Evolutionary conservation across 2,329 filamentous ascomycete species (phyloP).

Genomic region (Periconia digitata): DNA sequence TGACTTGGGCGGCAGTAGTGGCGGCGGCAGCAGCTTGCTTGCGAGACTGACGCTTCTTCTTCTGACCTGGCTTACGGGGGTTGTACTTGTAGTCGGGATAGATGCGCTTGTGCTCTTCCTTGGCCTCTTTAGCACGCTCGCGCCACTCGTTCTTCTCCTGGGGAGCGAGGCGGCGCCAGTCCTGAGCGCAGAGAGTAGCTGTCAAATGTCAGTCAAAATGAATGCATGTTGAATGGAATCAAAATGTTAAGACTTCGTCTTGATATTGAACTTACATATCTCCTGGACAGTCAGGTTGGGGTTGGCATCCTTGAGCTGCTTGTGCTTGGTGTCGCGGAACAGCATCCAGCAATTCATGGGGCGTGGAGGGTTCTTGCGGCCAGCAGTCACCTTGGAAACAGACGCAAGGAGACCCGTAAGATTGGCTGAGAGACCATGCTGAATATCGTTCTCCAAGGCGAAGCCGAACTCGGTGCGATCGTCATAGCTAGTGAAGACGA

Average conservation of each 20-base stretch:
- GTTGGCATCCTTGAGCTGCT: conserved; percentile 17
- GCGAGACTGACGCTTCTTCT: conserved; percentile 31
- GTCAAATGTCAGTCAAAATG: conserved; percentile 8
- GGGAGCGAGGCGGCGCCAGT: conserved; percentile 18
- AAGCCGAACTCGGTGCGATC: no score
- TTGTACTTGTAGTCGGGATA: conserved; percentile 30
- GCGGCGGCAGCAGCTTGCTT: conserved; percentile 19
- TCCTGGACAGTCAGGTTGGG: conserved; percentile 22
- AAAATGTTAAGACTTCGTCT: no score
- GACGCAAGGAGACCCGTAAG: not conserved
- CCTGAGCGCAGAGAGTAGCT: conserved; percentile 21
- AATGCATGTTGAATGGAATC: not conserved
- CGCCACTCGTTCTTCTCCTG: conserved; percentile 19
- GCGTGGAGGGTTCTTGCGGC: conserved; percentile 22
- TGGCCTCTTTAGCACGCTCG: conserved; percentile 16
- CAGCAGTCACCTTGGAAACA: not conserved
- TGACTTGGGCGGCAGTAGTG: conserved; percentile 8
- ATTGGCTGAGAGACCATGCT: not conserved
- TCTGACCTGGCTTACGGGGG: conserved; percentile 28
- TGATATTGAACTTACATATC: conserved; percentile 21
- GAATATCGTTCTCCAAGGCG: not conserved
- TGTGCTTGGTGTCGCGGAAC: conserved; percentile 23
- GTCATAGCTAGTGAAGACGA: no score
- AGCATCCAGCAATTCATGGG: conserved; percentile 34
- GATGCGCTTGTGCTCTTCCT: conserved; percentile 20